Conservation (phyloP, 192 early-diverging fungal species). For the Pilobolus umbonatus region DNA sequence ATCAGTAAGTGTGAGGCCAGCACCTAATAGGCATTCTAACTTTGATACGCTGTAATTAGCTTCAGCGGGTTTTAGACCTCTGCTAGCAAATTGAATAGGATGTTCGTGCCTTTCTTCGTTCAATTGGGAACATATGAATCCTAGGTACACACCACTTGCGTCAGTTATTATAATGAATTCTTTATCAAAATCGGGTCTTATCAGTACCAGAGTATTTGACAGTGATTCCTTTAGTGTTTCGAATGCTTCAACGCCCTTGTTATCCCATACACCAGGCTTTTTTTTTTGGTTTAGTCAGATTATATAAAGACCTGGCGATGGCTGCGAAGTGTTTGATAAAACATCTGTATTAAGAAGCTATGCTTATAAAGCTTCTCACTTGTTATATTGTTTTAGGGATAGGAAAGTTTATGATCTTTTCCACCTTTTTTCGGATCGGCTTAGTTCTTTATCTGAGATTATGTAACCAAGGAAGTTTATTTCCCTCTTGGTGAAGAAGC, state of each 20-base stretch:
- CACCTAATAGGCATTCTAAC: background rate
- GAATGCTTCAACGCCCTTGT: background rate
- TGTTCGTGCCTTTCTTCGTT: background rate
- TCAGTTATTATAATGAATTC: background rate
- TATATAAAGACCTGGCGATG: background rate
- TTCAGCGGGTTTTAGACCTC: background rate
- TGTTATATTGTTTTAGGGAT: background rate
- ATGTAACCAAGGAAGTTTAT: background rate
- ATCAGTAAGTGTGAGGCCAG: too few species aligned
- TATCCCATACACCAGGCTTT: background rate
- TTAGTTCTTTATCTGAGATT: background rate
- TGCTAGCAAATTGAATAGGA: background rate
- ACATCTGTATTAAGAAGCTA: background rate
- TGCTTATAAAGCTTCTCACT: background rate
- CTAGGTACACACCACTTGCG: background rate
- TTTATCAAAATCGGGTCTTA: background rate
- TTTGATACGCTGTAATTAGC: slow-evolving; percentile 2
- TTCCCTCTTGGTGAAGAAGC: background rate
- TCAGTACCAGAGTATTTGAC: background rate
- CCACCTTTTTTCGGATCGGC: background rate
- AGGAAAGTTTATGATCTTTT: background rate
- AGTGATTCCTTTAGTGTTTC: background rate
- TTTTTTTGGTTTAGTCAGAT: background rate
- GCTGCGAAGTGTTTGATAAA: background rate
- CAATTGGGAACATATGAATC: background rate